Percentiles rank a stretch among this genome's conserved stretches.
phyloP scores from a whole-genome alignment of 441 rosid species.

The Adansonia rubrostipa region DNA sequence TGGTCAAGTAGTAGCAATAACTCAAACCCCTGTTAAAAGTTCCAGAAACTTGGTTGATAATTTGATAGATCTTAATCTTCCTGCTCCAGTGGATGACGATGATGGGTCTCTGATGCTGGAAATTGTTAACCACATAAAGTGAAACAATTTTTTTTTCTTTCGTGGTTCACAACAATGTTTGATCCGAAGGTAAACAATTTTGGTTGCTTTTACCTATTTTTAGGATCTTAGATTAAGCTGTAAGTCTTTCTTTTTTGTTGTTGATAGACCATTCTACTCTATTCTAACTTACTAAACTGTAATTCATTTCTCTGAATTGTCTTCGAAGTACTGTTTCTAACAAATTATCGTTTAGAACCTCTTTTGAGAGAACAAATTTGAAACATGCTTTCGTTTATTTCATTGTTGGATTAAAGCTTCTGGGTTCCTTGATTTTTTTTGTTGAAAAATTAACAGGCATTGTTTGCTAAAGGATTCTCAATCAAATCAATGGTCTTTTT shows the following conservation, averaged over 20 bases:
- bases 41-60: conserved; percentile 42
- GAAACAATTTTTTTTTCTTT: conserved; percentile 30
- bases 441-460: not conserved
- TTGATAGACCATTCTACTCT: conserved; percentile 34
- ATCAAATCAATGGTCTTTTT: conserved; percentile 10
- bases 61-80: conserved; percentile 89
- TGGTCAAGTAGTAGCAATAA: conserved; percentile 34
- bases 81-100: conserved; percentile 81
- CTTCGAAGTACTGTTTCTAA: conserved; percentile 30
- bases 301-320: conserved; percentile 35
- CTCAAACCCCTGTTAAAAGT: conserved; percentile 32
- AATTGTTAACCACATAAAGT: conserved; percentile 51
- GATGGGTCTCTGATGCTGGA: conserved; percentile 69
- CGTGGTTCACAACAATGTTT: conserved; percentile 31
- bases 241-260: not conserved
- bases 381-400: not conserved
- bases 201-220: conserved; percentile 35
- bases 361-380: conserved; percentile 2
- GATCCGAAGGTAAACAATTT: conserved; percentile 43
- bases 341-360: conserved; percentile 33
- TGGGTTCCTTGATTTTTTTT: not conserved
- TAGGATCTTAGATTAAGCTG: conserved; percentile 35
- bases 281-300: conserved; percentile 40
- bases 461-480: conserved; percentile 14
- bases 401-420: not conserved